phyloP scores from a whole-genome alignment of 1,284 basidiomycete genomes.

The Ganoderma multipileum region DNA sequence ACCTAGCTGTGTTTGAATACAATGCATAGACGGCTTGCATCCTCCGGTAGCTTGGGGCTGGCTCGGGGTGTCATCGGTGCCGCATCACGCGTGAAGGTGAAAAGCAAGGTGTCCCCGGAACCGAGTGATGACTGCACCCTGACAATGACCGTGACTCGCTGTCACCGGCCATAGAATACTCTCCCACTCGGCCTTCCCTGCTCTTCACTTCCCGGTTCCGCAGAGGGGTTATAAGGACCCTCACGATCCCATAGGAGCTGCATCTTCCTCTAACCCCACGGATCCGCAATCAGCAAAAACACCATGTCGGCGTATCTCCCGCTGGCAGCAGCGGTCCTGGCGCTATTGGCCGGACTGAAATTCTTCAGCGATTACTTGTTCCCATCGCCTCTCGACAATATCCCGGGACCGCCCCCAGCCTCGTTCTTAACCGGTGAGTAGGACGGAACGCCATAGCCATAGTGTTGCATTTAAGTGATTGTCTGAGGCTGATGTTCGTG shows the following conservation, averaged over 20 bases:
- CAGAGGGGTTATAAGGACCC: neutral
- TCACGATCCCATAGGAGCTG: neutral
- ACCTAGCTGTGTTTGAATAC: neutral
- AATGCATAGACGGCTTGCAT: neutral
- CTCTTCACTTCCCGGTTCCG: neutral
- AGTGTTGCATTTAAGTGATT: neutral
- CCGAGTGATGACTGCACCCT: neutral
- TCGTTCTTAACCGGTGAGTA: neutral
- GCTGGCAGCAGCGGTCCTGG: neutral
- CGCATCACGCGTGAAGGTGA: neutral
- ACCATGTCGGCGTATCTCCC: neutral
- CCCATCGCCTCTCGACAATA: neutral
- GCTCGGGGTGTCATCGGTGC: neutral
- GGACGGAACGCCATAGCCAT: neutral
- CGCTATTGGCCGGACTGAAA: neutral
- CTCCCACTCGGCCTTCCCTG: neutral
- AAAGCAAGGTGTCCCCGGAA: neutral
- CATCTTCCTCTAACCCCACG: neutral
- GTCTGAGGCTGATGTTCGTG: neutral
- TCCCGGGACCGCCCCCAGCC: neutral
- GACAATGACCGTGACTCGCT: neutral
- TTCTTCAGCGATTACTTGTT: neutral
- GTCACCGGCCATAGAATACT: neutral
- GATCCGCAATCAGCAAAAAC: neutral
- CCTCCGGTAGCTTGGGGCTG: neutral